Base-by-base conservation (phyloP, 805 yeast genomes). In the Ogataea pini region DNA sequence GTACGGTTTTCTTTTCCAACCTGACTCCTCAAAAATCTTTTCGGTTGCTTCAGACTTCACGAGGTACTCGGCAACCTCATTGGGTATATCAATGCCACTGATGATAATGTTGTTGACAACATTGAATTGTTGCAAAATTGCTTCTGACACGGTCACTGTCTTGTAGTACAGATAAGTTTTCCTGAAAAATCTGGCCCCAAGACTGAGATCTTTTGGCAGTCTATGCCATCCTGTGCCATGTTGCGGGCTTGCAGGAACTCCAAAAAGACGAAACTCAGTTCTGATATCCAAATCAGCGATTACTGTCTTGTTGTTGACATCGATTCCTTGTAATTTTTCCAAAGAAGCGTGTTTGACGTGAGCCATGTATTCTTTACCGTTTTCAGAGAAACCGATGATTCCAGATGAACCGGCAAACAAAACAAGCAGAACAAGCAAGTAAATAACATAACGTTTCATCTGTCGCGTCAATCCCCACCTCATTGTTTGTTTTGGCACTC, bases 1-100 rank as follows among this genome's bases (percentile, higher is more conserved):
- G 54, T 71, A 56, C 4, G 70, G 60, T 46, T 70, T 71, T 20
- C 68, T 60, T 16, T 53, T 64, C 87, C 87, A 82, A 12, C 76
- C 80, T 8, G 28, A 10, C 24, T 39, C 33, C 14, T 9, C 18
- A 31, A 19, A 32, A 42, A 42, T 44, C 7, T 17, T 17, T 4
- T 41, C 40, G 34, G 25, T 25, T 16, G 29, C 13, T 4, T 29
- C 32, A 4, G 47, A 31, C 25, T 18, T 24, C n/a, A 38, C 47
- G 28, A 49, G 44, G 3, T 51, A 52, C 5, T 14, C 8, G 16
- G 50, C 10, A 3, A 56, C 45, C 8, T 38, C 29, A 0, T 36
- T 10, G 3, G 62, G 60, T 1, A 41, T 19, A n/a, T 42, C 29
- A 10, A 46, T 33, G 1, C 43, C 40, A 3, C 46, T 38, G 5